Evolutionary conservation across 768 basidiomycete genomes (phyloP).

Genomic region (Kwoniella dendrophila): DNA sequence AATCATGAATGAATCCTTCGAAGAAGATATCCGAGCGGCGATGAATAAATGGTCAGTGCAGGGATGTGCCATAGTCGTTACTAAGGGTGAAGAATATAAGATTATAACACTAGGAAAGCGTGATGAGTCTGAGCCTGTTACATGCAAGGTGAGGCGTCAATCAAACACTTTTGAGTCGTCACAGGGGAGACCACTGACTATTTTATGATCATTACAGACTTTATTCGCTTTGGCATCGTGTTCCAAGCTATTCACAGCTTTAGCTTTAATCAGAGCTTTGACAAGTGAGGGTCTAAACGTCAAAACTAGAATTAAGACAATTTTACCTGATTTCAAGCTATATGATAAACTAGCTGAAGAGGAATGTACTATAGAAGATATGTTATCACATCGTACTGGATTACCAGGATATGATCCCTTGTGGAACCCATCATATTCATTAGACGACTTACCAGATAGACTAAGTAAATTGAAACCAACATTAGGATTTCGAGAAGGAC

Average conservation of each 20-base stretch:
- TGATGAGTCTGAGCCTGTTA: background rate
- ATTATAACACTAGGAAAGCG: background rate
- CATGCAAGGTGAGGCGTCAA: background rate
- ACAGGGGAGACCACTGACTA: background rate
- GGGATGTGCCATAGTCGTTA: conserved; percentile 5
- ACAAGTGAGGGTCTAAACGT: background rate
- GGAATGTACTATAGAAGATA: conserved; percentile 3
- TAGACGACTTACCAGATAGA: background rate
- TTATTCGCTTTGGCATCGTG: conserved; percentile 4
- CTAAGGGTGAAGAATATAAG: background rate
- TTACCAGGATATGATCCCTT: conserved; percentile 9
- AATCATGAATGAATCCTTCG: background rate
- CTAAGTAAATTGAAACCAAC: background rate
- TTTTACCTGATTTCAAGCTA: conserved; percentile 5
- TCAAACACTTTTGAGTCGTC: background rate
- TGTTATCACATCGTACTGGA: conserved; percentile 2
- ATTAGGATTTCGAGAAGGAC: background rate
- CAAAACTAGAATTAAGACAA: background rate
- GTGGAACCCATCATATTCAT: background rate
- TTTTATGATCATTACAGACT: background rate
- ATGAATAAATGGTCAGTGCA: conserved; percentile 5
- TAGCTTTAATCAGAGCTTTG: background rate
- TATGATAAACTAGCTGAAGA: conserved; percentile 8
- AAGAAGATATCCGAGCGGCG: background rate
- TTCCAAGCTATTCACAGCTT: background rate